Percentiles rank a stretch among this genome's conserved stretches.
phyloP scores from a whole-genome alignment of 2,329 filamentous ascomycete species.

The Diplodia sapinea region DNA sequence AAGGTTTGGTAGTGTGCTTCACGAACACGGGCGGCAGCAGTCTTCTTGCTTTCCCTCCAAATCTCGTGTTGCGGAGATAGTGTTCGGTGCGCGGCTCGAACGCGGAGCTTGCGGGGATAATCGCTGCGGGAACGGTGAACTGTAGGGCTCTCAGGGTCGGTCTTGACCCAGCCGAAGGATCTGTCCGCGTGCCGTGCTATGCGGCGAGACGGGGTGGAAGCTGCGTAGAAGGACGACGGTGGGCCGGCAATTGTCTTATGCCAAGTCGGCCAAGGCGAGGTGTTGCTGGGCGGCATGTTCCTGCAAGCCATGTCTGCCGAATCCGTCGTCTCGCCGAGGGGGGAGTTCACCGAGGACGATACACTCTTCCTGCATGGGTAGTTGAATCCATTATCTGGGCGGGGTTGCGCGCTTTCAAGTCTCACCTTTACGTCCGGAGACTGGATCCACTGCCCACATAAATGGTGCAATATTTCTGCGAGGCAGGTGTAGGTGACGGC shows the following conservation, averaged over 20 bases:
- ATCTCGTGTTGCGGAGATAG: constrained; percentile 7
- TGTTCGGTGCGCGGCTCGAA: background rate
- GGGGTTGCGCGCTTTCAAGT: too few relatives aligned
- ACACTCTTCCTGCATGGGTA: too few relatives aligned
- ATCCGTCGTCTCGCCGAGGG: background rate
- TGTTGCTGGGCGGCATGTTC: background rate
- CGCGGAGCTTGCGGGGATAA: constrained; percentile 8
- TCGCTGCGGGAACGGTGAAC: background rate
- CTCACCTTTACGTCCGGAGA: too few relatives aligned
- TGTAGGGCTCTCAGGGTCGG: background rate
- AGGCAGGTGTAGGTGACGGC: too few relatives aligned
- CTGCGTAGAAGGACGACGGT: background rate
- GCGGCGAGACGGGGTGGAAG: background rate
- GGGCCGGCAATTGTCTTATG: constrained; percentile 9
- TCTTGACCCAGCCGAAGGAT: constrained; percentile 3
- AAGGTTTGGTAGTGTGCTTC: background rate
- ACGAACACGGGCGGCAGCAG: too few relatives aligned
- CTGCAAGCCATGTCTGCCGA: constrained; percentile 5
- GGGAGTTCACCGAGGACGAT: too few relatives aligned
- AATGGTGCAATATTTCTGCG: too few relatives aligned
- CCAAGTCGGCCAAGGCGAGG: constrained; percentile 16
- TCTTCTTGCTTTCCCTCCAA: background rate
- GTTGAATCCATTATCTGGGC: too few relatives aligned
- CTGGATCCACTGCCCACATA: too few relatives aligned
- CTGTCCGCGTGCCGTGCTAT: background rate